Evolutionary conservation across 352 stramenopile species (phyloP).

Genomic region (Thraustochytrium striatum): DNA sequence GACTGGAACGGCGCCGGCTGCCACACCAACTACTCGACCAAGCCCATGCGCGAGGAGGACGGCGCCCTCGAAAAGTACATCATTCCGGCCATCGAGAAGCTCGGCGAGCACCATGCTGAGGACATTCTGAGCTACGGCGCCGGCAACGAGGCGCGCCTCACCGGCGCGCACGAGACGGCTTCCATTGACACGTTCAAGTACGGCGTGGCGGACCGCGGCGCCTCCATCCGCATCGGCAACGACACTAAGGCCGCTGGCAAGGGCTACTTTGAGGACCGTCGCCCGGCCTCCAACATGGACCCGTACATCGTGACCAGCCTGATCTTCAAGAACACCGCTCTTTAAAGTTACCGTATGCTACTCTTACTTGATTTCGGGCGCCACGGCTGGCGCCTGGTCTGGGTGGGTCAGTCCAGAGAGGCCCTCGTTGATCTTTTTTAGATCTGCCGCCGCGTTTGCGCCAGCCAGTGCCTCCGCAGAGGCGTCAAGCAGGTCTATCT

Average conservation of each 20-base stretch:
- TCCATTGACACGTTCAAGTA: constrained; percentile 92
- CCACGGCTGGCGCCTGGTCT: too few species aligned
- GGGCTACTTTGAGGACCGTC: constrained; percentile 91
- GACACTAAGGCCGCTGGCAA: constrained; percentile 80
- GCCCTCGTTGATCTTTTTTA: too few species aligned
- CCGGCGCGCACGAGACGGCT: constrained; percentile 90
- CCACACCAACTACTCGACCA: constrained; percentile 81
- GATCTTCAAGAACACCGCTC: constrained; percentile 86
- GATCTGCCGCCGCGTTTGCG: neutral
- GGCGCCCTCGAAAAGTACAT: constrained; percentile 71
- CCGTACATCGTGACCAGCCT: constrained; percentile 93
- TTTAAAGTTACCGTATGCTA: constrained; percentile 17
- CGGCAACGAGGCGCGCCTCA: constrained; percentile 88
- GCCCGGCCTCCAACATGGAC: constrained; percentile 95
- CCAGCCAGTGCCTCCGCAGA: neutral
- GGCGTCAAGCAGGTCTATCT: neutral
- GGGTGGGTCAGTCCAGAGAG: too few species aligned
- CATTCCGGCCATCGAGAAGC: constrained; percentile 95
- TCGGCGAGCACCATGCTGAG: constrained; percentile 89
- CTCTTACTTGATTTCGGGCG: too few species aligned
- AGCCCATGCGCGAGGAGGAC: constrained; percentile 74
- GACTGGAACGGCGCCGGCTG: constrained; percentile 81
- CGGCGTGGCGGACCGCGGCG: constrained; percentile 92
- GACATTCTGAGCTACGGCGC: constrained; percentile 75
- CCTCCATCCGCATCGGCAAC: constrained; percentile 84